phyloP scores from a whole-genome alignment of 768 basidiomycete genomes.

The Tricholoma sp. region DNA sequence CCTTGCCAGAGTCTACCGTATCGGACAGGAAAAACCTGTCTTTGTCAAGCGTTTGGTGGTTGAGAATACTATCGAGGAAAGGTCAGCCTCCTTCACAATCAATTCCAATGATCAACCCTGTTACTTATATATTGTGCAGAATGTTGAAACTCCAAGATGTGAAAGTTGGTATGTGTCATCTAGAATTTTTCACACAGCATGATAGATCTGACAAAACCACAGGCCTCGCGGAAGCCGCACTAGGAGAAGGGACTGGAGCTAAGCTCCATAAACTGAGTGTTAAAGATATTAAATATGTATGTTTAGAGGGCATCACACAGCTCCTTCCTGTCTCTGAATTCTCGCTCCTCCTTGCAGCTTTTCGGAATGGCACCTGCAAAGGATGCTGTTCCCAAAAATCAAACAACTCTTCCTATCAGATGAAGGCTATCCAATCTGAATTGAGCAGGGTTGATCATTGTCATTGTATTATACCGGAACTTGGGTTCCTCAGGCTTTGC shows the following conservation, averaged over 20 bases:
- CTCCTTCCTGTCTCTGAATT: not conserved
- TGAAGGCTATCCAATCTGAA: not conserved
- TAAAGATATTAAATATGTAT: constrained; percentile 60
- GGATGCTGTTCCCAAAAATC: not conserved
- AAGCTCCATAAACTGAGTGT: constrained; percentile 64
- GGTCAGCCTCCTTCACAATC: constrained; percentile 35
- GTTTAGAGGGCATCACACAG: constrained; percentile 14
- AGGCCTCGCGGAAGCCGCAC: constrained; percentile 62
- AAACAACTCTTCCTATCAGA: not conserved
- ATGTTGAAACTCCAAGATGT: constrained; percentile 69
- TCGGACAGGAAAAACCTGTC: constrained; percentile 68
- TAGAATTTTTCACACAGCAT: not conserved
- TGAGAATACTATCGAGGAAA: constrained; percentile 69
- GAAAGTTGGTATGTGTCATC: constrained; percentile 41
- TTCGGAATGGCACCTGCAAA: constrained; percentile 29
- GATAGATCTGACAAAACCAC: not conserved
- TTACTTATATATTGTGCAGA: constrained; percentile 21
- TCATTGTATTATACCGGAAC: too few relatives aligned
- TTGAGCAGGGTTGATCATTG: too few relatives aligned
- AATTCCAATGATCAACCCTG: too few relatives aligned
- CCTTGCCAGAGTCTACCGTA: constrained; percentile 54
- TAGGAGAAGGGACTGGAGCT: constrained; percentile 61
- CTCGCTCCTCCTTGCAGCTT: constrained; percentile 18
- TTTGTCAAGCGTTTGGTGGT: constrained; percentile 65
- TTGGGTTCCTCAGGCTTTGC: too few relatives aligned